Conservation (phyloP, 306 rosid species). For the Corylus avellana region DNA sequence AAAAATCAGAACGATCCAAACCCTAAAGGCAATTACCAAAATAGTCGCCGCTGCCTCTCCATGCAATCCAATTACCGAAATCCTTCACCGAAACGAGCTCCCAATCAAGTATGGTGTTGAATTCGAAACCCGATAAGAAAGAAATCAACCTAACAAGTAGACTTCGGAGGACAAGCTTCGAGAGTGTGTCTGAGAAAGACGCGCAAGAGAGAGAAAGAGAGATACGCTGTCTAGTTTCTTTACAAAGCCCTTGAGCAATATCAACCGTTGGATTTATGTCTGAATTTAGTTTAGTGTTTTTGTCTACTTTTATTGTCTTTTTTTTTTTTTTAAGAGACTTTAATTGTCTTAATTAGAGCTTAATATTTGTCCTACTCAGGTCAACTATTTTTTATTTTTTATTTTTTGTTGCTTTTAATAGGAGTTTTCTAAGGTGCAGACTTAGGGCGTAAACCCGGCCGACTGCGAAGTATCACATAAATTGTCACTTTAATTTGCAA, state of each 20-base stretch:
- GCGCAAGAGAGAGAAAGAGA: neutral
- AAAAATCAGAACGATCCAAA: neutral
- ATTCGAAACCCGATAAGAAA: neutral
- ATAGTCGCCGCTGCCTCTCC: neutral
- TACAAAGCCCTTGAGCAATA: neutral
- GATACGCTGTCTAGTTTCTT: neutral
- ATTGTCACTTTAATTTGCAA: no score
- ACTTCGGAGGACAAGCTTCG: neutral
- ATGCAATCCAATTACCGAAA: constrained; percentile 1
- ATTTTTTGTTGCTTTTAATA: no score
- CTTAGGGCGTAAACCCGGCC: no score
- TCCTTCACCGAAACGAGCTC: neutral
- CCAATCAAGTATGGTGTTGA: neutral
- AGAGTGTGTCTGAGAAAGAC: neutral
- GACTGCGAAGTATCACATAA: no score
- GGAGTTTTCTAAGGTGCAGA: no score
- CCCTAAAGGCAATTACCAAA: constrained; percentile 2
- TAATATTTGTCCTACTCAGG: no score
- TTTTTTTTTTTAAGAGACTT: no score
- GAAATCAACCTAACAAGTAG: neutral
- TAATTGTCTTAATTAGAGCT: no score
- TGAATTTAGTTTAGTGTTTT: no score
- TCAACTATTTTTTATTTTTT: no score
- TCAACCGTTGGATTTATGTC: neutral
- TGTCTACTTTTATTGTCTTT: no score